Evolutionary conservation across 805 yeast species (phyloP), one percentile per base, ranked within the genome.

Genomic region (Starmera dryadoides): DNA sequence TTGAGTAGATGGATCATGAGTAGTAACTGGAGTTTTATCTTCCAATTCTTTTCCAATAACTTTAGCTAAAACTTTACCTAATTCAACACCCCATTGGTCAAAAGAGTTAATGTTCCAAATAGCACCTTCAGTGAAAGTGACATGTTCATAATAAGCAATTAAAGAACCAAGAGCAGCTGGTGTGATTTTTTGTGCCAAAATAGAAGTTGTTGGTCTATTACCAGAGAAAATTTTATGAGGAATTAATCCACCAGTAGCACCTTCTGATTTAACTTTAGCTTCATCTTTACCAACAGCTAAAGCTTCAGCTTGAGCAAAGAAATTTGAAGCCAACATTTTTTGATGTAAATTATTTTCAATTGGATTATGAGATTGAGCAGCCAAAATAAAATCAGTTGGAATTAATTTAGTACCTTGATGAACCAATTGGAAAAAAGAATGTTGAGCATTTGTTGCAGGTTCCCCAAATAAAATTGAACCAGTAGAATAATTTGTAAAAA

Each of bases 31-130:
- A 34, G 63, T 59, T 23, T 68, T 55, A 59, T 73, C 77, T 53
- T 84, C 85, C 60, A 93, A 79, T 70, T 93, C 97, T 55, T 76
- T 76, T 56, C 94, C 91, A 58, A 93, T 91, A 43, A 76, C 93
- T 81, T 93, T 93, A 60, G 98, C 98, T 61, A 93, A 79, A 39
- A 84, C 94, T 73, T 93, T 93, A 64, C 98, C 98, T 56, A 93
- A 84, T 73, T 93, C 98, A 58, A 93, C 98, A 68, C 98, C 98
- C 96, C 98, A 93, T 75, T 93, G 98, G 73, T 93, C 98, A 62
- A 87, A 93, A 16, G 98, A 91, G 81, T 93, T 93, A 73, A 93
- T 89, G 78, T 94, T 93, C 98, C 98, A 91, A 59, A 93, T 69
- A 42, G 98, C 98, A 70, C 98, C 98, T 72, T 93, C 98, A 43